Evolutionary conservation across 805 yeast species (phyloP), one percentile per base, ranked within the genome.

Genomic region (Ogataea paradorogensis): DNA sequence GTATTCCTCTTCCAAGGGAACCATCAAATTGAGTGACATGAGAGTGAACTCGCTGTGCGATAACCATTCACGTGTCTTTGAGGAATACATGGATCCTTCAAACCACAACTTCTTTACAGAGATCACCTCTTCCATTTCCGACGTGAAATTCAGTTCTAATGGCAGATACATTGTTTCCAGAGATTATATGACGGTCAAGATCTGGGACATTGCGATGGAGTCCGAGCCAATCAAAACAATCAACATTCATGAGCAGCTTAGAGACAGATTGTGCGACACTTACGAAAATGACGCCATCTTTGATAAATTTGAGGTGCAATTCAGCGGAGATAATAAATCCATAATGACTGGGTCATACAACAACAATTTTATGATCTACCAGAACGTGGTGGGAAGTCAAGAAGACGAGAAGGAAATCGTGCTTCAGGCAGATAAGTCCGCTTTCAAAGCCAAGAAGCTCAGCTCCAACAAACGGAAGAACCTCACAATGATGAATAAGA

Each of bases 141-240:
- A 93, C 68, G 95, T 90, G 42, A 85, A 89, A 62, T 93, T 93
- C 62, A 79, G 93, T 53, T 76, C 82, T 41, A 87, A 91, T 63
- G 99, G 99, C 30, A 76, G 93, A 54, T 89, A 93, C 65, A 86
- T 93, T 60, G 96, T 91, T n/a, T 80, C 95, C 29, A 80, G 99
- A 61, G 99, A 93, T 71, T 93, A 93, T 64, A 78, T 93, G 85
- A 87, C 96, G 9, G 96, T 91, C 24, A 93, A 93, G 66, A 84
- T 93, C 52, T 93, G 99, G 99, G 99, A 93, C 70, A 76, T 93
- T 47, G 88, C 88, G 50, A 93, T 93, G 99, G 96, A 93, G 66
- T 82, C 81, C 50, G 87, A 84, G 63, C 99, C 99, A 26, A 67
- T 95, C 42, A 88, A 88, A 64, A 90, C 97, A 11, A 90, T 93